phyloP scores from a whole-genome alignment of 768 basidiomycete species.

The Exsudoporus frostii region DNA sequence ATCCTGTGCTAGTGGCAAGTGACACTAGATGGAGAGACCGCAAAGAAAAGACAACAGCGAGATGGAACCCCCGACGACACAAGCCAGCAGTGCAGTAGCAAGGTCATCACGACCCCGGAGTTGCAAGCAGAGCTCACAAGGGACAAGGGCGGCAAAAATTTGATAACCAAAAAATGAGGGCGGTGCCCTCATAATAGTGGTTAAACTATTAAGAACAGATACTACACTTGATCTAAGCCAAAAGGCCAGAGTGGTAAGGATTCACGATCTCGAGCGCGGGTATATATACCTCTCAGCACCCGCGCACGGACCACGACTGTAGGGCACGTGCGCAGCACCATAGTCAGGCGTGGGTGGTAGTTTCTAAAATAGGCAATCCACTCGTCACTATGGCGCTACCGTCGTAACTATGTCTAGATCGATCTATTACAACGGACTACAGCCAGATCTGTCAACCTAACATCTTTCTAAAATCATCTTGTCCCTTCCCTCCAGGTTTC shows the following conservation, averaged over 20 bases:
- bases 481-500: constrained; percentile 35
- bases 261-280: background rate
- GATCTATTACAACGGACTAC: background rate
- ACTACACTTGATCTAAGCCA: constrained; percentile 79
- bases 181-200: constrained; percentile 58
- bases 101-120: constrained; percentile 37
- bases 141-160: constrained; percentile 30
- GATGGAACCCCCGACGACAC: constrained; percentile 56
- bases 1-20: background rate
- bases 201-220: constrained; percentile 66
- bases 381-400: too few relatives aligned
- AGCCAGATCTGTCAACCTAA: constrained; percentile 31
- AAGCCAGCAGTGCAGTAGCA: constrained; percentile 42
- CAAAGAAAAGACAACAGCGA: constrained; percentile 13
- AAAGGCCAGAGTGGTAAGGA: constrained; percentile 43
- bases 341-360: too few relatives aligned
- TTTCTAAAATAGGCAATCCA: too few relatives aligned
- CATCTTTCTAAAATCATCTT: constrained; percentile 88
- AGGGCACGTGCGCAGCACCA: background rate
- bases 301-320: constrained; percentile 9
- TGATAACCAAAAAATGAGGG: constrained; percentile 54
- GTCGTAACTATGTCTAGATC: too few relatives aligned
- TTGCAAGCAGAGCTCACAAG: constrained; percentile 40
- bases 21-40: background rate
- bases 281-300: background rate